A percentile compares a stretch with the other conserved stretches of the same genome.
phyloP scores from a whole-genome alignment of 2,329 filamentous ascomycete genomes.

The Penicillium hesseltinei region DNA sequence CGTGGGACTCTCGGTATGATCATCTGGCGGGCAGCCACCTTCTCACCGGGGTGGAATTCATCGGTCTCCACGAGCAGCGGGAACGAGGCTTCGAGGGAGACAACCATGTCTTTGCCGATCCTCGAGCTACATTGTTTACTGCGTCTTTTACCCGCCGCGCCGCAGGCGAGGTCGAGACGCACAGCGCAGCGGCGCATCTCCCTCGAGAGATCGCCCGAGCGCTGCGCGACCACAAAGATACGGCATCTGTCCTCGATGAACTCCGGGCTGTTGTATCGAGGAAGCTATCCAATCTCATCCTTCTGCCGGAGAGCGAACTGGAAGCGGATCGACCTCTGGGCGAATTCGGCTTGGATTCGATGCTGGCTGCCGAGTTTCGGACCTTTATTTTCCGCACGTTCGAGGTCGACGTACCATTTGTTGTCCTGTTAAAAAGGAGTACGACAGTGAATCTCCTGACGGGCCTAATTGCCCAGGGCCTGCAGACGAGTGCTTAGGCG shows the following conservation, averaged over 20 bases:
- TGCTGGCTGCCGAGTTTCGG: constrained; percentile 28
- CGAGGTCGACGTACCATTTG: constrained; percentile 21
- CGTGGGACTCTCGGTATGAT: neutral
- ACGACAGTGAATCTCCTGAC: neutral
- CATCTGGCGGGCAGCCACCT: constrained; percentile 1
- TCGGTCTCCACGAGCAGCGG: neutral
- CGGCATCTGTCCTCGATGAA: neutral
- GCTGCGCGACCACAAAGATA: neutral
- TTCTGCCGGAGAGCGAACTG: neutral
- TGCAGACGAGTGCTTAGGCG: neutral
- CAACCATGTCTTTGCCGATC: constrained; percentile 6
- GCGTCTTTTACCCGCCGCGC: neutral
- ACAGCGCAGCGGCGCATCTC: neutral
- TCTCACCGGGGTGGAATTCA: constrained; percentile 4
- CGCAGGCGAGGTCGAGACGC: neutral
- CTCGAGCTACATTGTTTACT: constrained; percentile 2
- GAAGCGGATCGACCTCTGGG: constrained; percentile 3
- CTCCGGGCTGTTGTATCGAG: neutral
- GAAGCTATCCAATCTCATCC: neutral
- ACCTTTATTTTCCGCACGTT: constrained; percentile 20
- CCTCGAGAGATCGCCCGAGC: neutral
- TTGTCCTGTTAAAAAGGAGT: neutral
- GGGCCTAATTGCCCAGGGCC: neutral
- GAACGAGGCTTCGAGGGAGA: constrained; percentile 10
- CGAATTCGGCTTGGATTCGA: constrained; percentile 24